phyloP scores from a whole-genome alignment of 2,329 filamentous ascomycete genomes.

The Waltergamsia citrina region DNA sequence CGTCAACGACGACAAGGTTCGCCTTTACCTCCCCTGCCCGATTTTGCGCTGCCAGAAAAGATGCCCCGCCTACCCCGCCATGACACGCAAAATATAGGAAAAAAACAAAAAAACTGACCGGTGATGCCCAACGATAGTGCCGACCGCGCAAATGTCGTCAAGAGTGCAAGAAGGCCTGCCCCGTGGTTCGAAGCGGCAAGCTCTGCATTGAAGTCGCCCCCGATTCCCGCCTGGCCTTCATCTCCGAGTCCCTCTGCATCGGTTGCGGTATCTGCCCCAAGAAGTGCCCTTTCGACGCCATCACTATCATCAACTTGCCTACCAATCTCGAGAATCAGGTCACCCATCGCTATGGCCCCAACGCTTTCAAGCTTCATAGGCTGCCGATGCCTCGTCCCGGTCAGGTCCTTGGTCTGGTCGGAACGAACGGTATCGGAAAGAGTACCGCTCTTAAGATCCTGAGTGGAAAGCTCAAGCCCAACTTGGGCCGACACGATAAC shows the following conservation, averaged over 20 bases:
- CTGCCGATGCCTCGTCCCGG: slow-evolving; percentile 92
- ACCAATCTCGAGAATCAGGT: slow-evolving; percentile 98
- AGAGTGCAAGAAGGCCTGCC: slow-evolving; percentile 98
- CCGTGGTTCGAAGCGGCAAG: slow-evolving; percentile 94
- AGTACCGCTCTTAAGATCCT: slow-evolving; percentile 99
- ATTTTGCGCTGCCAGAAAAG: slow-evolving; percentile 13
- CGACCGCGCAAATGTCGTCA: slow-evolving; percentile 73
- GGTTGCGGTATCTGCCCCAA: slow-evolving; percentile 99
- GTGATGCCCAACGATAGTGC: slow-evolving; percentile 20
- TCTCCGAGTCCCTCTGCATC: slow-evolving; percentile 91
- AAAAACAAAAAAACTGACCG: slow-evolving; percentile 1
- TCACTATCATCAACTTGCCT: slow-evolving; percentile 99
- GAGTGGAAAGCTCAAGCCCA: slow-evolving; percentile 96
- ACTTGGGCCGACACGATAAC: slow-evolving; percentile 89
- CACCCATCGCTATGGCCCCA: slow-evolving; percentile 96
- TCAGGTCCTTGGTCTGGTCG: slow-evolving; percentile 90
- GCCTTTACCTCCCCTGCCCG: slow-evolving; percentile 13
- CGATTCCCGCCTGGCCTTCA: slow-evolving; percentile 91
- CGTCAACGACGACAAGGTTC: slow-evolving; percentile 95
- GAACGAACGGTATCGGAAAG: slow-evolving; percentile 99
- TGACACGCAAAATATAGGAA: slow-evolving; percentile 3
- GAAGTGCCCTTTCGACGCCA: slow-evolving; percentile 97
- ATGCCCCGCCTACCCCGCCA: slow-evolving; percentile 5
- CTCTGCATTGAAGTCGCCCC: slow-evolving; percentile 90
- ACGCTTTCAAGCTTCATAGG: slow-evolving; percentile 98